Evolutionary conservation across 306 rosid genomes (phyloP).

Genomic region (Vigna trinervia): DNA sequence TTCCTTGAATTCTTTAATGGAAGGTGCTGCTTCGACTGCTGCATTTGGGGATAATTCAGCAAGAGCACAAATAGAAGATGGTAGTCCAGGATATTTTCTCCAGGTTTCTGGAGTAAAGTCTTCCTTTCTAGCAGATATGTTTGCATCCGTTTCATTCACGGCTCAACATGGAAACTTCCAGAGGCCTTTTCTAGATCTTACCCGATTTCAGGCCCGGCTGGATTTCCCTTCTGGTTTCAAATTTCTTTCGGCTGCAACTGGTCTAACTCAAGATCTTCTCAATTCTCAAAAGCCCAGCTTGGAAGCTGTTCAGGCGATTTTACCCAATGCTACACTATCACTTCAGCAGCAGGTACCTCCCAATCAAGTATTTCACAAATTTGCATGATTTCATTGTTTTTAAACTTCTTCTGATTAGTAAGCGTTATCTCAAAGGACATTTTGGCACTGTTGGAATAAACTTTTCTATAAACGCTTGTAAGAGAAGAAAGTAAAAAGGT

Average conservation of each 20-base stretch:
- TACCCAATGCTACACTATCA: slow-evolving; percentile 73
- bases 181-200: slow-evolving; percentile 71
- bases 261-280: slow-evolving; percentile 66
- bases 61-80: slow-evolving; percentile 52
- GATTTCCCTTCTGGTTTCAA: slow-evolving; percentile 83
- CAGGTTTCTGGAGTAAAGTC: slow-evolving; percentile 62
- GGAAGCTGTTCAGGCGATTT: slow-evolving; percentile 68
- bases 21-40: slow-evolving; percentile 75
- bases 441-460: background rate
- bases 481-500: background rate
- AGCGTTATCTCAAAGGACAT: slow-evolving; percentile 20
- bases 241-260: slow-evolving; percentile 74
- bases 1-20: slow-evolving; percentile 40
- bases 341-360: slow-evolving; percentile 91
- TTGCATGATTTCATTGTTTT: slow-evolving; percentile 9
- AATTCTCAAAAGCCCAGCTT: slow-evolving; percentile 67
- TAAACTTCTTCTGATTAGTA: slow-evolving; percentile 14
- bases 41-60: slow-evolving; percentile 61
- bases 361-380: slow-evolving; percentile 41
- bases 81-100: slow-evolving; percentile 57
- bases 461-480: background rate
- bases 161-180: slow-evolving; percentile 91
- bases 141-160: slow-evolving; percentile 73
- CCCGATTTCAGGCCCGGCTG: slow-evolving; percentile 75
- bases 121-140: slow-evolving; percentile 66